Percentiles rank a stretch among this genome's conserved stretches.
Conservation (phyloP, 78 protist species). For the Paratrimastix pyriformis region DNA sequence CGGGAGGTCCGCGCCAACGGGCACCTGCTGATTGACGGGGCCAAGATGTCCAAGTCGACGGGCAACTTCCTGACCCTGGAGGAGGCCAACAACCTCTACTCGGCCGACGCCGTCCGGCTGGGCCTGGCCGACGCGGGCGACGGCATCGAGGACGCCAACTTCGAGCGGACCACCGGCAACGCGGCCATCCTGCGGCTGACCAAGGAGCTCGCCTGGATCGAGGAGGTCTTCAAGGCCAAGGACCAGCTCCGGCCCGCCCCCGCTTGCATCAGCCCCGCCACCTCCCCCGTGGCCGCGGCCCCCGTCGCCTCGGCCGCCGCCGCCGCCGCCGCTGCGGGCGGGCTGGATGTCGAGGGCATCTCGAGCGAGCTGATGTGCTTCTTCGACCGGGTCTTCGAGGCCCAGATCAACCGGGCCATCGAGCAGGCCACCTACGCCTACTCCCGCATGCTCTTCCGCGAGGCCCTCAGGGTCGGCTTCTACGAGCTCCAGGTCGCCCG, state of each 20-base stretch:
- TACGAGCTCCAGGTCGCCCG: conserved; percentile 65
- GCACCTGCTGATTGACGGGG: conserved; percentile 77
- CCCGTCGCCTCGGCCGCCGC: background rate
- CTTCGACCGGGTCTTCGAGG: conserved; percentile 56
- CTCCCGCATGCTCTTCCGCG: conserved; percentile 61
- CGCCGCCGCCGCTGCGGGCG: background rate
- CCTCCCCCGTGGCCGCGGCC: background rate
- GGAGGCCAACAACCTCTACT: conserved; percentile 16
- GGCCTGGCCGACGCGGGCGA: conserved; percentile 99
- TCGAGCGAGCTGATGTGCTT: conserved; percentile 10
- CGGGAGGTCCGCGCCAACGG: conserved; percentile 36
- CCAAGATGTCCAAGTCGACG: conserved; percentile 95
- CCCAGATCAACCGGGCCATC: conserved; percentile 48
- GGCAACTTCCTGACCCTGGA: conserved; percentile 94
- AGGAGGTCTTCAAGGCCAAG: background rate
- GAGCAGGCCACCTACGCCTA: conserved; percentile 37
- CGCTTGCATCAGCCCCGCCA: background rate
- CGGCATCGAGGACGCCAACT: conserved; percentile 94
- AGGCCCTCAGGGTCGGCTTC: conserved; percentile 69
- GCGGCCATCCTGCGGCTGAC: conserved; percentile 67
- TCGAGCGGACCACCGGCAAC: conserved; percentile 61
- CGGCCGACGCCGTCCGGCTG: conserved; percentile 86
- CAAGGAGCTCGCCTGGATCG: conserved; percentile 68
- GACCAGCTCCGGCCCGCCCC: background rate
- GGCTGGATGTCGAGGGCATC: background rate